Evolutionary conservation across 148 eudicot genomes (phyloP).

Genomic region (Fagopyrum tataricum): DNA sequence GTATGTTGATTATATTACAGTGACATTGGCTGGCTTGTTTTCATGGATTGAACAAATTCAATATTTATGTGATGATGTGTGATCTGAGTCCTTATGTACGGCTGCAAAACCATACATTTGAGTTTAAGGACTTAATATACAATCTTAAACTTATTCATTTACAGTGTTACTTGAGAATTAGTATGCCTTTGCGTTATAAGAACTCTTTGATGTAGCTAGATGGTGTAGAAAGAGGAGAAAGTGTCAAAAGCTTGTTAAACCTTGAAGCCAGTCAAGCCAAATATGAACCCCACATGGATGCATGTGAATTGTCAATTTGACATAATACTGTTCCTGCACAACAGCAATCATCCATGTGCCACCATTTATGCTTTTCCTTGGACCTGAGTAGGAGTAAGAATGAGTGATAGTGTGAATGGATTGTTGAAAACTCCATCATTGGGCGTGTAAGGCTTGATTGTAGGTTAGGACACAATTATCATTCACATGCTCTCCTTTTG

Average conservation of each 20-base stretch:
- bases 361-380: not conserved
- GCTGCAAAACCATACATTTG: not conserved
- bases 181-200: too few relatives aligned
- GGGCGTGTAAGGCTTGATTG: not conserved
- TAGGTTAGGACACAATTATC: constrained; percentile 4
- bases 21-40: not conserved
- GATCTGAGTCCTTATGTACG: not conserved
- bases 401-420: not conserved
- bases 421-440: not conserved
- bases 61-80: not conserved
- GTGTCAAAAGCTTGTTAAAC: not conserved
- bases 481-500: not conserved
- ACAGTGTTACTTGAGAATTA: too few relatives aligned
- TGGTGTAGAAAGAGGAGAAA: not conserved
- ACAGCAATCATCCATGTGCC: constrained; percentile 13
- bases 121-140: too few relatives aligned
- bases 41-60: not conserved
- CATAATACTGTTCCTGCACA: not conserved
- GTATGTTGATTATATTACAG: not conserved
- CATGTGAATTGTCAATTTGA: not conserved
- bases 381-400: not conserved
- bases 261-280: not conserved
- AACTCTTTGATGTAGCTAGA: not conserved
- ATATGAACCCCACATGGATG: not conserved
- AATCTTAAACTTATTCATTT: too few relatives aligned